Evolutionary conservation across 1,284 basidiomycete species (phyloP).

Genomic region (Puccinia novopanici): DNA sequence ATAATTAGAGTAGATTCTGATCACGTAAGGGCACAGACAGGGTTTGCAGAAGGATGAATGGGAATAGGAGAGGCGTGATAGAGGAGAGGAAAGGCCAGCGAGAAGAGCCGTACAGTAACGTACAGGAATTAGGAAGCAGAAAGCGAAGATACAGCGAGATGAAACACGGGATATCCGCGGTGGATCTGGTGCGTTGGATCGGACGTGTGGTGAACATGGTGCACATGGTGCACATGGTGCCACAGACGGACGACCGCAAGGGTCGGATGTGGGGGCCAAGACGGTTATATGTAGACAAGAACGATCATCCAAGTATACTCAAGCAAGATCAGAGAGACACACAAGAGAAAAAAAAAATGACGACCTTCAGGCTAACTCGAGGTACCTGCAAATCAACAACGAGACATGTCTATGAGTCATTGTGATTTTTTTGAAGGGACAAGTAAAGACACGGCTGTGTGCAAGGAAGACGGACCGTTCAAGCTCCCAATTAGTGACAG

Average conservation of each 20-base stretch:
- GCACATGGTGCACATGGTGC: not conserved
- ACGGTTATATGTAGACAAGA: not conserved
- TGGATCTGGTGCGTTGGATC: not conserved
- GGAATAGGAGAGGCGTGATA: too few relatives aligned
- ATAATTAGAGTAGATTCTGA: too few relatives aligned
- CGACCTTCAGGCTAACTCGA: not conserved
- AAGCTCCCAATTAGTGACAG: constrained; percentile 50
- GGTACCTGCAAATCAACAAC: not conserved
- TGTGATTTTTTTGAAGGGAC: not conserved
- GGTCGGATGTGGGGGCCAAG: not conserved
- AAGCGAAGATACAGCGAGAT: not conserved
- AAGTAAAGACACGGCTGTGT: not conserved
- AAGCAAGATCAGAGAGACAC: not conserved
- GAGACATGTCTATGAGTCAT: not conserved
- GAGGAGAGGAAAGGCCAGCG: too few relatives aligned
- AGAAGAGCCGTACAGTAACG: too few relatives aligned
- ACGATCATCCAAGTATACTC: not conserved
- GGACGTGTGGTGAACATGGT: too few relatives aligned
- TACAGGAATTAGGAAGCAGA: too few relatives aligned
- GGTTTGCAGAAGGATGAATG: too few relatives aligned
- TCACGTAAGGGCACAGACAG: too few relatives aligned
- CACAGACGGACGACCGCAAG: not conserved
- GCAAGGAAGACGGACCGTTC: constrained; percentile 31
- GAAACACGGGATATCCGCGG: not conserved
- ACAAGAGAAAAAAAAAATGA: not conserved